A percentile compares a stretch with the other conserved stretches of the same genome.
Evolutionary conservation across 2,329 filamentous ascomycete genomes (phyloP).

Genomic region (Claviceps sp.): DNA sequence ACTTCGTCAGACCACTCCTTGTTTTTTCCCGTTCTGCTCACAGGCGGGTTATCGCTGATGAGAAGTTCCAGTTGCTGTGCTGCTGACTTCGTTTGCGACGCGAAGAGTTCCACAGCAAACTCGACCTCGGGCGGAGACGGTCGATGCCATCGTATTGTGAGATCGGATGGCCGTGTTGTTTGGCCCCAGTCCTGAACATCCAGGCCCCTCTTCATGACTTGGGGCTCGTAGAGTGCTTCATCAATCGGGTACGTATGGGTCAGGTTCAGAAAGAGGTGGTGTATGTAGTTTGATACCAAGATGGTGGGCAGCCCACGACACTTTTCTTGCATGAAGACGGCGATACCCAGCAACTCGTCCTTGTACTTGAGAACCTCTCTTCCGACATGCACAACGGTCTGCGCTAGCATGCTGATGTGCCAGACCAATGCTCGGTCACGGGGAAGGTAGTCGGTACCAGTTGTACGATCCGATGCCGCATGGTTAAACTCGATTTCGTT

Average conservation of each 20-base stretch:
- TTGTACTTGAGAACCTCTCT: constrained; percentile 81
- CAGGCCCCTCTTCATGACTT: constrained; percentile 55
- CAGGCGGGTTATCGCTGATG: constrained; percentile 66
- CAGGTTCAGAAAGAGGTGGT: constrained; percentile 86
- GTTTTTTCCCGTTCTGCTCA: constrained; percentile 86
- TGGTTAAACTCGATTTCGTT: constrained; percentile 96
- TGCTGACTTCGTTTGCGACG: constrained; percentile 67
- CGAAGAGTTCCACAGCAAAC: constrained; percentile 82
- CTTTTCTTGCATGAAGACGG: constrained; percentile 90
- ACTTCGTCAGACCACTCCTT: constrained; percentile 99
- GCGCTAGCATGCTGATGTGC: constrained; percentile 93
- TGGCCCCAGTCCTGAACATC: constrained; percentile 75
- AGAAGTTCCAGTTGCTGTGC: constrained; percentile 61
- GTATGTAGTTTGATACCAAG: constrained; percentile 93
- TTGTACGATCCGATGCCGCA: constrained; percentile 86
- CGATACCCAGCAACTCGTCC: constrained; percentile 78
- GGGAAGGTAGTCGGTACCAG: constrained; percentile 83
- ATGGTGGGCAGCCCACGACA: constrained; percentile 90
- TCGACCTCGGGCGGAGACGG: constrained; percentile 67
- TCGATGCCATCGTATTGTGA: constrained; percentile 86
- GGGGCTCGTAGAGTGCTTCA: constrained; percentile 74
- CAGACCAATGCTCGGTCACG: constrained; percentile 87
- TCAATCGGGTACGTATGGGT: constrained; percentile 92
- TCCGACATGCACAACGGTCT: constrained; percentile 95
- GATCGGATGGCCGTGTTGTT: constrained; percentile 55